Evolutionary conservation across 2,329 filamentous ascomycete genomes (phyloP).

Genomic region (Scolecobasidium constrictum): DNA sequence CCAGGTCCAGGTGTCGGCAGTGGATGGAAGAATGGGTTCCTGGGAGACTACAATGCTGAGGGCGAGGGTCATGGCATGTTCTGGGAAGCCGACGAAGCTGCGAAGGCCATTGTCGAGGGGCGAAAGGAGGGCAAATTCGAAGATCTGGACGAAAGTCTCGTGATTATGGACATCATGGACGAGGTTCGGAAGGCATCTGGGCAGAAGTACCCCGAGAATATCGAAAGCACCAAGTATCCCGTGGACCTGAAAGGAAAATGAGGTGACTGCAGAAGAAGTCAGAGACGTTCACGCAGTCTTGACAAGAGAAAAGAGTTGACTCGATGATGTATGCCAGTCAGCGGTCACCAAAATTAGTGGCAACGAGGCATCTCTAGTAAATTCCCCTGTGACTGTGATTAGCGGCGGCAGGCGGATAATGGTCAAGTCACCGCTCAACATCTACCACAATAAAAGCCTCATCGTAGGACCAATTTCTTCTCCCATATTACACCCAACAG

Average conservation of each 20-base stretch:
- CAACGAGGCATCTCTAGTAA: too few species aligned
- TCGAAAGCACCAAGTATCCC: constrained; percentile 38
- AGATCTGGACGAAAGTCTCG: constrained; percentile 63
- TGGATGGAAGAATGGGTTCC: constrained; percentile 38
- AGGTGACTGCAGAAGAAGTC: too few species aligned
- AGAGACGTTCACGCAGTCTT: too few species aligned
- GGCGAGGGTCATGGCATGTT: constrained; percentile 72
- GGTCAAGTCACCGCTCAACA: too few species aligned
- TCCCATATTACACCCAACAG: too few species aligned
- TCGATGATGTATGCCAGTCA: too few species aligned
- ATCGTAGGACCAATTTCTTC: too few species aligned
- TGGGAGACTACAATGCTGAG: constrained; percentile 33
- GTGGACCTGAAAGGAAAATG: constrained; percentile 6
- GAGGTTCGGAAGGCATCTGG: constrained; percentile 53
- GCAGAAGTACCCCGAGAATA: constrained; percentile 53
- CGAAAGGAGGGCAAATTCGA: constrained; percentile 56
- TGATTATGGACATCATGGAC: constrained; percentile 77
- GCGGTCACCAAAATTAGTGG: too few species aligned
- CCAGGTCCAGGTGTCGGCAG: constrained; percentile 36
- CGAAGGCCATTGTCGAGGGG: constrained; percentile 63
- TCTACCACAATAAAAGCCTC: too few species aligned
- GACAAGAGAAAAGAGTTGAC: too few species aligned
- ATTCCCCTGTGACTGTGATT: too few species aligned
- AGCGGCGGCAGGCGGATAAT: too few species aligned
- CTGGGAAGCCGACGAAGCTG: constrained; percentile 76